Evolutionary conservation across 2,329 filamentous ascomycete species (phyloP).

Genomic region (Pseudogymnoascus sp.): DNA sequence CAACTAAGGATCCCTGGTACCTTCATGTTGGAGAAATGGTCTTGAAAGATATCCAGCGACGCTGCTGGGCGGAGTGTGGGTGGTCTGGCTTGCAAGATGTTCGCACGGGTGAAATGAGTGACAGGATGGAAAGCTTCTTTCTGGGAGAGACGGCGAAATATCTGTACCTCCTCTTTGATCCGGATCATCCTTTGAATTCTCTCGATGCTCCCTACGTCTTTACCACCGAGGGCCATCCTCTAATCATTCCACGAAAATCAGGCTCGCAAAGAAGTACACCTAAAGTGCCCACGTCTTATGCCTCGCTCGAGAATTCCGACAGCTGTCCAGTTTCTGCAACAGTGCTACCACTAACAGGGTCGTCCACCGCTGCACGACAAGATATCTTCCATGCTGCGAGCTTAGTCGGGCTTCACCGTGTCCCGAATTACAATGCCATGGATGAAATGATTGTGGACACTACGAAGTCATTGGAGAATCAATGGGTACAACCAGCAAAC

Average conservation of each 20-base stretch:
- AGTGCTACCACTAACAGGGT: conserved; percentile 60
- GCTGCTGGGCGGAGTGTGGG: conserved; percentile 85
- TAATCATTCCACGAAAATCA: conserved; percentile 62
- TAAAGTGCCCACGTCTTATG: conserved; percentile 27
- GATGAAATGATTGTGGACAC: conserved; percentile 38
- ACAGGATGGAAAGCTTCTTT: conserved; percentile 99
- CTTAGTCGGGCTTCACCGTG: conserved; percentile 71
- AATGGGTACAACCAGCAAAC: conserved; percentile 49
- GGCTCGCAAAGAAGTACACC: conserved; percentile 20
- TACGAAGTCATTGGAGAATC: conserved; percentile 33
- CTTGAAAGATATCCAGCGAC: conserved; percentile 73
- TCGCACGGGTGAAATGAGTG: conserved; percentile 72
- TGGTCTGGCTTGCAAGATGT: conserved; percentile 88
- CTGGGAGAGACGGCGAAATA: conserved; percentile 95
- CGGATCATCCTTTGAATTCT: conserved; percentile 76
- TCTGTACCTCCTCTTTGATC: conserved; percentile 82
- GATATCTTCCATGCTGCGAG: conserved; percentile 87
- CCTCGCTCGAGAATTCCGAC: conserved; percentile 29
- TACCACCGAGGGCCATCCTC: conserved; percentile 88
- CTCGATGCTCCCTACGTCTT: conserved; percentile 86
- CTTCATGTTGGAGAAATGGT: conserved; percentile 95
- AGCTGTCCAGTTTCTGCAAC: conserved; percentile 59
- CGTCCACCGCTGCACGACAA: conserved; percentile 65
- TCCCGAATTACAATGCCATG: conserved; percentile 53
- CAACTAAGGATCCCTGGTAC: conserved; percentile 93